Percentiles rank a stretch among this genome's conserved stretches.
Evolutionary conservation across 2,329 filamentous ascomycete genomes (phyloP).

Genomic region (Aspergillus oerlinghausenensis): DNA sequence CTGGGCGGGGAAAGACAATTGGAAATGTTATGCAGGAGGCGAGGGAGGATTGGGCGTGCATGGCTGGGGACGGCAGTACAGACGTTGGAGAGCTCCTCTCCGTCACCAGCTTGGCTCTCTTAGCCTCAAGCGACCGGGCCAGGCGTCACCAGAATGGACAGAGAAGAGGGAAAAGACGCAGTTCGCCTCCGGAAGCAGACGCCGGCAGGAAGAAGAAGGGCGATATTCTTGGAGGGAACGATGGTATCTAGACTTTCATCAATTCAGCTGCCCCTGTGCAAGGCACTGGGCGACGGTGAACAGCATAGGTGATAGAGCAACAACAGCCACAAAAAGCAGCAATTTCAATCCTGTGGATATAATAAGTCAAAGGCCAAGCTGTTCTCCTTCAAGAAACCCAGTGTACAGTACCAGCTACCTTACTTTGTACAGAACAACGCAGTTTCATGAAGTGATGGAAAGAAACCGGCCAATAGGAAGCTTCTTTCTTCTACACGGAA

Average conservation of each 20-base stretch:
- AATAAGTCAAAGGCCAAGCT: not conserved
- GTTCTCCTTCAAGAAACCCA: too few relatives aligned
- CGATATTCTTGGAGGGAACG: not conserved
- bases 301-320: not conserved
- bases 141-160: not conserved
- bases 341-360: not conserved
- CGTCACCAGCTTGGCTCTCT: conserved; percentile 10
- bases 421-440: too few relatives aligned
- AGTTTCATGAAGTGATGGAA: not conserved
- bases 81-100: conserved; percentile 14
- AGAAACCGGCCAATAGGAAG: not conserved
- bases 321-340: not conserved
- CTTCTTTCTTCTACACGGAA: conserved; percentile 10
- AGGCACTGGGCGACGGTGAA: not conserved
- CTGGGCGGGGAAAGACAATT: conserved; percentile 15
- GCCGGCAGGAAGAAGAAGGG: not conserved
- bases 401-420: too few relatives aligned
- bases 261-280: not conserved
- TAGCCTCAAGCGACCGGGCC: not conserved
- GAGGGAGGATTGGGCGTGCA: conserved; percentile 7
- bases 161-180: not conserved
- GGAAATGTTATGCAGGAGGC: conserved; percentile 7
- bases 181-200: not conserved
- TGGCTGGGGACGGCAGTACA: conserved; percentile 10
- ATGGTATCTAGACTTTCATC: not conserved